These are phyloP conservation scores for Cystobasidium tubakii DNA, from an alignment of 768 basidiomycete species.

Conservation along the genomic window DNA sequence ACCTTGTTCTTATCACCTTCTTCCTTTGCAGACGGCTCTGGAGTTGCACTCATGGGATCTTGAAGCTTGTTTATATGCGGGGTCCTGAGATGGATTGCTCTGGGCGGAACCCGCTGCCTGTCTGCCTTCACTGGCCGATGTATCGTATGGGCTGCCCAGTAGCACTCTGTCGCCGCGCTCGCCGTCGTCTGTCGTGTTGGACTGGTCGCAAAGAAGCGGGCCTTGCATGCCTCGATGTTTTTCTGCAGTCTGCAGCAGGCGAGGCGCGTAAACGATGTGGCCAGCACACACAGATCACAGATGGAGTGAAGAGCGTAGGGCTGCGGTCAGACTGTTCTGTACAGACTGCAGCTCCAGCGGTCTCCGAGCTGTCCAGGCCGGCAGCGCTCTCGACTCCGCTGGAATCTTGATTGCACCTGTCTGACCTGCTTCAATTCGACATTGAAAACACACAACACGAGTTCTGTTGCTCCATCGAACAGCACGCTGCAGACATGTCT, in stretches of 20 bases:
- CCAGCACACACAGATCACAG: neutral
- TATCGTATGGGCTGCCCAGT: too few relatives aligned
- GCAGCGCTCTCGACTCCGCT: too few relatives aligned
- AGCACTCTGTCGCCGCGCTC: neutral
- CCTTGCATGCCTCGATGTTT: too few relatives aligned
- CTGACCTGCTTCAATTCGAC: neutral
- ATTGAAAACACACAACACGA: neutral
- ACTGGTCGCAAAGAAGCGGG: neutral
- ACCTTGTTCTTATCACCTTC: conserved; percentile 31
- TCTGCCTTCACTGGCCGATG: too few relatives aligned
- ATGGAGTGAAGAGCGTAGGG: neutral
- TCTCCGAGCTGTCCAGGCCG: too few relatives aligned
- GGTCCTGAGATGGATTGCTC: neutral
- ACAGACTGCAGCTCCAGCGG: too few relatives aligned
- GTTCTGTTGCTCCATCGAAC: neutral
- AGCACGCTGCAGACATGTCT: conserved; percentile 1
- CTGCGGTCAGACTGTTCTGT: too few relatives aligned
- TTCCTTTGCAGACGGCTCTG: neutral
- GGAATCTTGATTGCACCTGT: neutral
- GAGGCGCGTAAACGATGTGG: conserved; percentile 3
- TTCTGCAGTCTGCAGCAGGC: neutral
- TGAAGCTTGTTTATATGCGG: neutral
- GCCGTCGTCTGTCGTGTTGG: neutral
- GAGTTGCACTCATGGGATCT: conserved; percentile 18
- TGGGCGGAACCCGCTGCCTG: too few relatives aligned